Evolutionary conservation across 176 grass and related monocot species (phyloP), one percentile per base, ranked within the genome.

Genomic region (Miscanthus lutarioriparius): DNA sequence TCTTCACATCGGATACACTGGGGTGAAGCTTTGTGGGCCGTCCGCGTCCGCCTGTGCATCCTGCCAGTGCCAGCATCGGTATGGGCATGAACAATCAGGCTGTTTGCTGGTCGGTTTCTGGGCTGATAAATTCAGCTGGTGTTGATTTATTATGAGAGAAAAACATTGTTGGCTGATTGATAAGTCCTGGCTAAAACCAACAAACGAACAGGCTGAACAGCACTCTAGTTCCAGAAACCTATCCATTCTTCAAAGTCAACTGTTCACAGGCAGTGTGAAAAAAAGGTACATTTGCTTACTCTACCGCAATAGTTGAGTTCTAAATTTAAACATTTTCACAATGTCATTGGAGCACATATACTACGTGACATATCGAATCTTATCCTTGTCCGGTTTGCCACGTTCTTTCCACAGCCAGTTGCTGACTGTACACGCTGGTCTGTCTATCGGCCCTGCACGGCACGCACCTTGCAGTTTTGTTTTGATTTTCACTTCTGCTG

Each of bases 401-500:
- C 30, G 76, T 72, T 72, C 67, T 64, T 65, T 38, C 10, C 44
- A 51, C 41, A 23, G 32, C 9, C 41, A 47, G 40, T 68, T 7
- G 78, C 26, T 68, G 40, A 45, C 40, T 45, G 41, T 17, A n/a
- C 64, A 53, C 28, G 30, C 30, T 8, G 44, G 36, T 80, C 43
- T 2, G 3, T 80, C 43, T 1, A 6, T 25, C 17, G 56, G 51
- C 11, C 45, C 79, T 69, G 79, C 79, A 53, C 28, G 28, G 64
- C 45, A 69, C 64, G 72, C 82, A n/a, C n/a, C 71, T 48, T 36
- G 72, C 41, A 51, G 43, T 75, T 84, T 66, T 48, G 43, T 75
- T 84, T 66, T 25, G 28, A 65, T 54, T 20, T 54, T 54, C 49
- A 20, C 17, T 54, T 54, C 2, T 62, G 20, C 15, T 26, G 17